Evolutionary conservation across 2,329 filamentous ascomycete species (phyloP).

Genomic region (Botryotinia globosa): DNA sequence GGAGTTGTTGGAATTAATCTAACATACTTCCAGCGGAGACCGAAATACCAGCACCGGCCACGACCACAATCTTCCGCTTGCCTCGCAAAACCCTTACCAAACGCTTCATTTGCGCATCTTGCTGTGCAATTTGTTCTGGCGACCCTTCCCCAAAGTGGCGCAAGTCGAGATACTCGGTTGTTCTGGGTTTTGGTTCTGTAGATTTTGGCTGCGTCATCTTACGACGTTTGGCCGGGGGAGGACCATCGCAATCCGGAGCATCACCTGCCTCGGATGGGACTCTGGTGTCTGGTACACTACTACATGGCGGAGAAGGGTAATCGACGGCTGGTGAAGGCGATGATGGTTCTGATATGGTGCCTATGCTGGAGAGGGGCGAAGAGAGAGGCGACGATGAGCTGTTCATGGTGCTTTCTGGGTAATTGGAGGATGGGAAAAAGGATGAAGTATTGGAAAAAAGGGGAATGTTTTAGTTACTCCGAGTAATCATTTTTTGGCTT

Average conservation of each 20-base stretch:
- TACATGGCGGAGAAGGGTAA: slow-evolving; percentile 37
- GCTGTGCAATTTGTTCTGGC: slow-evolving; percentile 47
- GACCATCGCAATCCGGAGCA: slow-evolving; percentile 48
- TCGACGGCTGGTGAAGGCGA: slow-evolving; percentile 29
- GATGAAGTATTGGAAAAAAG: slow-evolving; percentile 4
- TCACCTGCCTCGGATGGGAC: slow-evolving; percentile 28
- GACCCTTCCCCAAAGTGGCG: slow-evolving; percentile 47
- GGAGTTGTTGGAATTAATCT: slow-evolving; percentile 25
- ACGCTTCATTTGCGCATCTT: slow-evolving; percentile 63
- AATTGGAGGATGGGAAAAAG: slow-evolving; percentile 1
- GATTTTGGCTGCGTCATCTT: slow-evolving; percentile 53
- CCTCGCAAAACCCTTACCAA: slow-evolving; percentile 74
- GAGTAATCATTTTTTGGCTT: slow-evolving; percentile 19
- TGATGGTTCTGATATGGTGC: slow-evolving; percentile 39
- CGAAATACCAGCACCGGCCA: slow-evolving; percentile 94
- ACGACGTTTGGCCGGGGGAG: slow-evolving; percentile 72
- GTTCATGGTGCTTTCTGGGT: slow-evolving; percentile 11
- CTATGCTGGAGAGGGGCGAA: slow-evolving; percentile 39
- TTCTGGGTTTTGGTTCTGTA: slow-evolving; percentile 56
- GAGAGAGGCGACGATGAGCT: slow-evolving; percentile 33
- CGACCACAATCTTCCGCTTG: slow-evolving; percentile 94
- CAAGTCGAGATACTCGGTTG: slow-evolving; percentile 79
- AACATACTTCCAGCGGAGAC: slow-evolving; percentile 86
- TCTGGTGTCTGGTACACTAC: slow-evolving; percentile 31
- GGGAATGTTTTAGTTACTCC: slow-evolving; percentile 15